phyloP scores from a whole-genome alignment of 345 rosid species.

The Anastatica hierochuntica region DNA sequence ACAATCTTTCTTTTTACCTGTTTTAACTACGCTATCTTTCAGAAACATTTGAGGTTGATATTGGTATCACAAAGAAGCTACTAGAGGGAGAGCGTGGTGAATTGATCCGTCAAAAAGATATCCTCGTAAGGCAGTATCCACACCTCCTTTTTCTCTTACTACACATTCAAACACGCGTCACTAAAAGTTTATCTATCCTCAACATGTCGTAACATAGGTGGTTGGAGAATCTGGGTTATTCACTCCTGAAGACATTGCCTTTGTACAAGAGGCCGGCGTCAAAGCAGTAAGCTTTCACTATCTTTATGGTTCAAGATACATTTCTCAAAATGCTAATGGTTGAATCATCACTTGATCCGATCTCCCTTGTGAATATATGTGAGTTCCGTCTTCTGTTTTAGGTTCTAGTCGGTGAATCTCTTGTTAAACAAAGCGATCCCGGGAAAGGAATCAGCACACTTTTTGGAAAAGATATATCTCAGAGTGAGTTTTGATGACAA shows the following conservation, averaged over 20 bases:
- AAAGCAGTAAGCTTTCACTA: slow-evolving; percentile 55
- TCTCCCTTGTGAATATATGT: background rate
- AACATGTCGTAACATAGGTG: slow-evolving; percentile 38
- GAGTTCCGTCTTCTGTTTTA: no score
- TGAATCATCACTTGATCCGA: background rate
- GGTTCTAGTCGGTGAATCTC: slow-evolving; percentile 94
- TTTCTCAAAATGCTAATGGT: background rate
- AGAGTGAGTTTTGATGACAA: slow-evolving; percentile 18
- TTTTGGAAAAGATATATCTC: slow-evolving; percentile 76
- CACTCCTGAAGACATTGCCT: slow-evolving; percentile 69
- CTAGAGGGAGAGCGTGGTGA: slow-evolving; percentile 78
- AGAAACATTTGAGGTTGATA: slow-evolving; percentile 86
- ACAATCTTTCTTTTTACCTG: background rate
- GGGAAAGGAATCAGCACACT: slow-evolving; percentile 56
- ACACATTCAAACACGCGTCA: background rate
- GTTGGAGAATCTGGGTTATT: slow-evolving; percentile 91
- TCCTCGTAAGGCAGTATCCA: slow-evolving; percentile 50
- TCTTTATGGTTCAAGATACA: background rate
- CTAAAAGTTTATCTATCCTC: no score
- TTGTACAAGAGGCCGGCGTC: slow-evolving; percentile 89
- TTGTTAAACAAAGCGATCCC: slow-evolving; percentile 69
- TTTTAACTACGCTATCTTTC: slow-evolving; percentile 12
- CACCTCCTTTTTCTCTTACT: background rate
- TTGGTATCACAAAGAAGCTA: slow-evolving; percentile 76
- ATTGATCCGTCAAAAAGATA: slow-evolving; percentile 54